phyloP scores from a whole-genome alignment of 768 basidiomycete species.

The Boletus vermiculosoides region DNA sequence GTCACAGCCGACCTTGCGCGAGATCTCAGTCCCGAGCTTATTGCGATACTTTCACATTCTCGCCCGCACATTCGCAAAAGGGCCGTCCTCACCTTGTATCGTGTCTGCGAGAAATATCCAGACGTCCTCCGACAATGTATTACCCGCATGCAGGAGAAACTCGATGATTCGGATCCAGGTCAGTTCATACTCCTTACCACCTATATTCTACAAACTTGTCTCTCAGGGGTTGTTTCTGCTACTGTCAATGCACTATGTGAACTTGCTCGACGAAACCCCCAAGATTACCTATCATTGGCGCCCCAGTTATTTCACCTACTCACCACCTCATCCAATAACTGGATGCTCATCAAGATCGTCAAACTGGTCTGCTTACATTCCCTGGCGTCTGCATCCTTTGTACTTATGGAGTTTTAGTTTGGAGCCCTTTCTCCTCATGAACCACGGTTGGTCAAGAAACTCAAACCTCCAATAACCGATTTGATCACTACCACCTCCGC shows the following conservation, averaged over 20 bases:
- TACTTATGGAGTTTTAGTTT: conserved; percentile 55
- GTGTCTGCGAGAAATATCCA: conserved; percentile 78
- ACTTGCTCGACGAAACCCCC: conserved; percentile 75
- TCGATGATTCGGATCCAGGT: conserved; percentile 79
- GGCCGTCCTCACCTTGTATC: conserved; percentile 81
- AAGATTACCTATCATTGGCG: conserved; percentile 80
- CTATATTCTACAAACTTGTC: background rate
- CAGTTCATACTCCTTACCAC: conserved; percentile 1
- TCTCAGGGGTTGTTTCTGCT: conserved; percentile 84
- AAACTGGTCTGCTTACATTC: conserved; percentile 67
- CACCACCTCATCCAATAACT: conserved; percentile 94
- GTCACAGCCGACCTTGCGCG: conserved; percentile 87
- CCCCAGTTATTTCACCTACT: conserved; percentile 92
- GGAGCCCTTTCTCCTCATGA: conserved; percentile 90
- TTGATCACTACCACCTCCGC: conserved; percentile 95
- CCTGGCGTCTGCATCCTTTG: background rate
- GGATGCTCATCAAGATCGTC: conserved; percentile 99
- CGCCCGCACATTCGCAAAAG: conserved; percentile 86
- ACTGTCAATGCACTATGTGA: conserved; percentile 95
- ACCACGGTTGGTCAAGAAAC: conserved; percentile 89
- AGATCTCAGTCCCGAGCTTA: conserved; percentile 82
- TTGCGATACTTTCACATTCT: conserved; percentile 87
- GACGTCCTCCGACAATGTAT: conserved; percentile 69
- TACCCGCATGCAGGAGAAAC: conserved; percentile 68
- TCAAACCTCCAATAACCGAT: conserved; percentile 91